Evolutionary conservation across 2,329 filamentous ascomycete species (phyloP).

Genomic region (Pseudopithomyces chartarum): DNA sequence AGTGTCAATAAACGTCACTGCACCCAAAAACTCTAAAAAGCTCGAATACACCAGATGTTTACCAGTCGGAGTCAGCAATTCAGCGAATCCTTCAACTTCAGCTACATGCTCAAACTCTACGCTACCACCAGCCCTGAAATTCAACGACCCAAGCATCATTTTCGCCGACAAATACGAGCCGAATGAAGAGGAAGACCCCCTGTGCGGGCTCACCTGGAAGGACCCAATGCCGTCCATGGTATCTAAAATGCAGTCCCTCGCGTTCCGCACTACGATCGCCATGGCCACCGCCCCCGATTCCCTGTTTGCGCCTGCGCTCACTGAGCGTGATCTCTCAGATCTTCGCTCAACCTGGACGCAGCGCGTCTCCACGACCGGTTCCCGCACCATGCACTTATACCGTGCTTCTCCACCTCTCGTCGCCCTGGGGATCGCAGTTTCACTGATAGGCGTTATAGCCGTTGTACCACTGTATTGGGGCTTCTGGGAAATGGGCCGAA

Average conservation of each 20-base stretch:
- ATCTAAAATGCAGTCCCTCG: constrained; percentile 19
- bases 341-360: constrained; percentile 16
- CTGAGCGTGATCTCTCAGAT: not conserved
- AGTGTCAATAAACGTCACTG: constrained; percentile 16
- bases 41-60: constrained; percentile 17
- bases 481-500: constrained; percentile 36
- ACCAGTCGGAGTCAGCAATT: not conserved
- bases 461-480: constrained; percentile 28
- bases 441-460: constrained; percentile 18
- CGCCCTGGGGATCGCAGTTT: constrained; percentile 18
- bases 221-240: constrained; percentile 21
- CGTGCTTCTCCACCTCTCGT: constrained; percentile 7
- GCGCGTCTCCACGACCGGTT: not conserved
- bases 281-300: constrained; percentile 15
- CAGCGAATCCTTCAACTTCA: not conserved
- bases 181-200: not conserved
- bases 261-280: constrained; percentile 20
- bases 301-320: constrained; percentile 10
- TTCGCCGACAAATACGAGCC: constrained; percentile 7
- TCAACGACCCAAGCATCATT: constrained; percentile 14
- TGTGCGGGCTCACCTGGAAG: constrained; percentile 19
- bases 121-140: not conserved
- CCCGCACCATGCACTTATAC: constrained; percentile 8
- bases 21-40: constrained; percentile 9
- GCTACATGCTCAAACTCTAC: constrained; percentile 11